Evolutionary conservation across 208 protist genomes (phyloP), one percentile per base, ranked within the genome.

Genomic region (Naegleria fowleri): DNA sequence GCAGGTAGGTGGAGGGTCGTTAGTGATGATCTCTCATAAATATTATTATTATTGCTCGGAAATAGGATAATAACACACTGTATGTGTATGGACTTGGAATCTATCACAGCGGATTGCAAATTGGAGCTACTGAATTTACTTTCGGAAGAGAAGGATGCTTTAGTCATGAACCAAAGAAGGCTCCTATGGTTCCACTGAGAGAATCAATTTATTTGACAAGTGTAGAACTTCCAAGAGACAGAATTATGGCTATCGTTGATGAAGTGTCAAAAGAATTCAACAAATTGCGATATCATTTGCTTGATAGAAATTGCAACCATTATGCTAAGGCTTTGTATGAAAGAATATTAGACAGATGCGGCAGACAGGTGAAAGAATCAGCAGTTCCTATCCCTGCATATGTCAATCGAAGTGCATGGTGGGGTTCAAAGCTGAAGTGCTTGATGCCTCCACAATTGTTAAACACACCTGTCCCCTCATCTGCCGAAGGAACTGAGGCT

Each of bases 301-400:
- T 40, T 5, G 29, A 84, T 84, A 84, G 38, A 84, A 84, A 84
- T 84, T 84, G 76, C 15, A 84, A 84, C 29, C 76, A 84, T 33
- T 84, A 84, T 84, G 38, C 33, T 84, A 84, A 84, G 33, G 76
- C 29, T 38, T 36, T 84, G 11, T 84, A 33, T 41, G 38, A 41
- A 84, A 33, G 76, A 41, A 84, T 84, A 38, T 38, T 84, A 5
- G 55, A 67, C 19, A 67, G 55, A 67, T 67, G 55, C 19, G 55
- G 55, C 11, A 67, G 55, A 67, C 11, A 29, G 11, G 55, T 29
- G 22, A 67, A 67, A 29, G 55, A 67, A 67, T 38, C 16, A 33
- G 11, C 29, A 40, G 29, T 16, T 2, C 33, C 38, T 16, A 41
- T 84, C 5, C 76, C 76, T 38, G 38, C 11, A 19, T 84, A 40